phyloP scores from a whole-genome alignment of 352 stramenopile genomes.

The Pythium oligandrum region DNA sequence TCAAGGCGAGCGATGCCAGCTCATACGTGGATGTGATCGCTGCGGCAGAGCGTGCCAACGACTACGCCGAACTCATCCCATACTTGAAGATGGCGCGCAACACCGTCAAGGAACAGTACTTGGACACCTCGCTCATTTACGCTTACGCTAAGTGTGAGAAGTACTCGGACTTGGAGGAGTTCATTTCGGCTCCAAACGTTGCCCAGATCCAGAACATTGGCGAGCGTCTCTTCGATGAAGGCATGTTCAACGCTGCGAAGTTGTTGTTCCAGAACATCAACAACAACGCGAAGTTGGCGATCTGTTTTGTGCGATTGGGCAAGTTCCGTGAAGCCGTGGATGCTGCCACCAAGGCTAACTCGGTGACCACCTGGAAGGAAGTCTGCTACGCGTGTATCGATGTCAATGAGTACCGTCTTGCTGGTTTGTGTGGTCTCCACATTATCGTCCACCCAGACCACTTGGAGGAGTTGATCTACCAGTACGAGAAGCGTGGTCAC shows the following conservation, averaged over 20 bases:
- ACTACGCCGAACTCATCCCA: conserved; percentile 97
- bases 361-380: conserved; percentile 99
- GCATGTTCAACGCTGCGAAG: conserved; percentile 98
- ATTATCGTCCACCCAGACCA: conserved; percentile 99
- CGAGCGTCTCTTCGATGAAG: conserved; percentile 97
- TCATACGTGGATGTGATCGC: conserved; percentile 98
- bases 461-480: conserved; percentile 98
- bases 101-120: conserved; percentile 98
- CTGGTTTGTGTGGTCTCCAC: conserved; percentile 96
- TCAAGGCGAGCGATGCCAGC: conserved; percentile 98
- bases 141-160: conserved; percentile 98
- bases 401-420: conserved; percentile 98
- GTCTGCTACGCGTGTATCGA: conserved; percentile 98
- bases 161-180: conserved; percentile 98
- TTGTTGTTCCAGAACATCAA: conserved; percentile 99
- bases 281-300: conserved; percentile 99
- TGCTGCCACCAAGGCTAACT: conserved; percentile 98
- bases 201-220: conserved; percentile 99
- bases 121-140: conserved; percentile 99
- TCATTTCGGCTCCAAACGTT: conserved; percentile 99
- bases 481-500: conserved; percentile 98
- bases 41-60: conserved; percentile 94
- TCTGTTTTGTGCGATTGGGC: conserved; percentile 98
- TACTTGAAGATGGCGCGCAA: conserved; percentile 99
- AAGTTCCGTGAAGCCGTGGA: conserved; percentile 99